Percentiles rank a stretch among this genome's conserved stretches.
phyloP scores from a whole-genome alignment of 2,329 filamentous ascomycete species.

The Plectosphaerella sp. region DNA sequence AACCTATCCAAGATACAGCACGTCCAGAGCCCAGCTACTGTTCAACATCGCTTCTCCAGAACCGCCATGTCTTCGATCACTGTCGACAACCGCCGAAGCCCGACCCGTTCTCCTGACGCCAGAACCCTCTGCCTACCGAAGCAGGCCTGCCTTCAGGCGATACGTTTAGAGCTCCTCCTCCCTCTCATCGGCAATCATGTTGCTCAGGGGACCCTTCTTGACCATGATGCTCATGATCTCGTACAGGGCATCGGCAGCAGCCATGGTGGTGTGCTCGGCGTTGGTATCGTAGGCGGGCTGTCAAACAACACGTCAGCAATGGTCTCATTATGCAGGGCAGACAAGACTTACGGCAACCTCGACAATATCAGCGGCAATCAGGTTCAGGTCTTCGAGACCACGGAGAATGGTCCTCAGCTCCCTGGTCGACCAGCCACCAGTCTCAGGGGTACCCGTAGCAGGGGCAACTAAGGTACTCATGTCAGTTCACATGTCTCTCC shows the following conservation, averaged over 20 bases:
- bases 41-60: too few relatives aligned
- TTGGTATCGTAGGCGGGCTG: constrained; percentile 67
- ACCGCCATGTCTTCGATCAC: too few relatives aligned
- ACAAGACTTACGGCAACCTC: constrained; percentile 55
- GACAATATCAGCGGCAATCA: constrained; percentile 68
- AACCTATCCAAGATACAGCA: too few relatives aligned
- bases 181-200: neutral
- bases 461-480: constrained; percentile 52
- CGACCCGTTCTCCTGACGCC: too few relatives aligned
- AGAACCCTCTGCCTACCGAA: too few relatives aligned
- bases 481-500: neutral
- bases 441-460: constrained; percentile 71
- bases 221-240: constrained; percentile 82
- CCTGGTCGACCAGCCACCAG: constrained; percentile 69
- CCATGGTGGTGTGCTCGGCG: constrained; percentile 70
- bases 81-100: too few relatives aligned
- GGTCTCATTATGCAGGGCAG: neutral
- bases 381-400: constrained; percentile 63
- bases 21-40: too few relatives aligned
- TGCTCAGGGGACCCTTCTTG: constrained; percentile 66
- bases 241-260: constrained; percentile 65
- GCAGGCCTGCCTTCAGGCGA: too few relatives aligned
- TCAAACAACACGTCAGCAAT: neutral
- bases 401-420: constrained; percentile 69
- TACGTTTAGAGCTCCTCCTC: neutral